Conservation (phyloP, 2,329 filamentous ascomycete species). For the Calonectria leucothoes region DNA sequence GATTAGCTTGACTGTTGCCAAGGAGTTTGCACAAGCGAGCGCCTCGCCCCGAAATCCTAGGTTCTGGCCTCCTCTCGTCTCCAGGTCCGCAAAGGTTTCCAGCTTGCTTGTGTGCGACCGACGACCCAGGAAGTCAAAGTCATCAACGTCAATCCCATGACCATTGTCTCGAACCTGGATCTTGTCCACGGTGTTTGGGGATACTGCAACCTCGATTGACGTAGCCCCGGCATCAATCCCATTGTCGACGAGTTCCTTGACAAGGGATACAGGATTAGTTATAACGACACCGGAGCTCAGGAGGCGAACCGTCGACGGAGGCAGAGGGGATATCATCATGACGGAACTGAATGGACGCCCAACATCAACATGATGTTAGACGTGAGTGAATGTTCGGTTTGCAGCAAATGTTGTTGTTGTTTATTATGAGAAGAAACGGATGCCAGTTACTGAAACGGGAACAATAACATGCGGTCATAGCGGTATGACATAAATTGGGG, state of each 20-base stretch:
- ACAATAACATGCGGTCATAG: slow-evolving; percentile 9
- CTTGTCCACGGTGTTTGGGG: slow-evolving; percentile 73
- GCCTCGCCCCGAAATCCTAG: slow-evolving; percentile 85
- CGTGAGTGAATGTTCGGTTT: neutral
- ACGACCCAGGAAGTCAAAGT: slow-evolving; percentile 72
- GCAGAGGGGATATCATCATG: slow-evolving; percentile 64
- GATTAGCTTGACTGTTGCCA: slow-evolving; percentile 70
- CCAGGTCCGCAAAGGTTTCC: slow-evolving; percentile 70
- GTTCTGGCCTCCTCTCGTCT: slow-evolving; percentile 63
- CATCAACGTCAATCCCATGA: slow-evolving; percentile 72
- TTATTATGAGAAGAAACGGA: neutral
- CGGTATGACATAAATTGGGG: slow-evolving; percentile 6
- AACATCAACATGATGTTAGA: slow-evolving; percentile 22
- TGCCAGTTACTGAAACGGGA: slow-evolving; percentile 3
- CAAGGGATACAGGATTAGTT: slow-evolving; percentile 67
- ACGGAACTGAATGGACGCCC: slow-evolving; percentile 16
- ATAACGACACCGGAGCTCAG: slow-evolving; percentile 73
- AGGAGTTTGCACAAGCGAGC: slow-evolving; percentile 71
- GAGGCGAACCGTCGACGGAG: slow-evolving; percentile 61
- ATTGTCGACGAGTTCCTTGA: slow-evolving; percentile 85
- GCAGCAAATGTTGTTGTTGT: neutral
- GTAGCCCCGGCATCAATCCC: slow-evolving; percentile 78
- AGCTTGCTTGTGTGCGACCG: slow-evolving; percentile 82
- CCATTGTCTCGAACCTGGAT: slow-evolving; percentile 81
- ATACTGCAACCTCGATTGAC: slow-evolving; percentile 72